These are phyloP conservation scores for Lentinula lateritia DNA, from an alignment of 768 basidiomycete genomes.

Conservation along the genomic window DNA sequence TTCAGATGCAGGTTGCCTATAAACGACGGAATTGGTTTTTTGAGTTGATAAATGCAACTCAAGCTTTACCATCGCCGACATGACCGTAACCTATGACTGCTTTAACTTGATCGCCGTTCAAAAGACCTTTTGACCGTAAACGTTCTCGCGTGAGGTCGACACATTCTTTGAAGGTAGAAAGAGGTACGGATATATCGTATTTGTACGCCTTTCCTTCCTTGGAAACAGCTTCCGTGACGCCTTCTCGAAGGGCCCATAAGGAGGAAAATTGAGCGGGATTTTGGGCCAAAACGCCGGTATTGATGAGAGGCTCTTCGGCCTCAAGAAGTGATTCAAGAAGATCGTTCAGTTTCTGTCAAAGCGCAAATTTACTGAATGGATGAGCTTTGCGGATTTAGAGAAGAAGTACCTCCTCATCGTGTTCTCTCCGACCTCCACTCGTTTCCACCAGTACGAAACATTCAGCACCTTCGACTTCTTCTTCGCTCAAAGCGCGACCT, in stretches of 20 bases:
- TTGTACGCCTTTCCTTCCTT: conserved; percentile 97
- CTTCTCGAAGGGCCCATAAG: conserved; percentile 89
- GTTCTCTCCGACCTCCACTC: conserved; percentile 85
- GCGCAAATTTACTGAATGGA: not conserved
- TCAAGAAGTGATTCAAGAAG: conserved; percentile 77
- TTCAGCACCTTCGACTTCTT: conserved; percentile 71
- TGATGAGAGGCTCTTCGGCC: conserved; percentile 70
- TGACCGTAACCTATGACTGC: conserved; percentile 93
- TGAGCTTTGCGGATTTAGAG: not conserved
- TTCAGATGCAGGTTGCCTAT: conserved; percentile 93
- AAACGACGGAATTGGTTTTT: not conserved
- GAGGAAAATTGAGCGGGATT: conserved; percentile 84
- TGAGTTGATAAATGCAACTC: not conserved
- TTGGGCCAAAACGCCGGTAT: conserved; percentile 89
- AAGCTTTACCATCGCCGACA: conserved; percentile 82
- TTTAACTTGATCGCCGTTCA: conserved; percentile 70
- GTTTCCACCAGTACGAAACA: conserved; percentile 95
- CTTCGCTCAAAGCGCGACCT: conserved; percentile 66
- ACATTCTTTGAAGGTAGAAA: conserved; percentile 79
- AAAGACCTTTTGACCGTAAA: conserved; percentile 61
- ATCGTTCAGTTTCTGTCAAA: conserved; percentile 70
- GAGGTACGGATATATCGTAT: conserved; percentile 90
- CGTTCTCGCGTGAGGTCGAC: conserved; percentile 77
- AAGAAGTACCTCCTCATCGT: conserved; percentile 80
- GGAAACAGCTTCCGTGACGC: conserved; percentile 84